phyloP scores from a whole-genome alignment of 2,329 filamentous ascomycete genomes.

The Colletotrichum plurivorum region DNA sequence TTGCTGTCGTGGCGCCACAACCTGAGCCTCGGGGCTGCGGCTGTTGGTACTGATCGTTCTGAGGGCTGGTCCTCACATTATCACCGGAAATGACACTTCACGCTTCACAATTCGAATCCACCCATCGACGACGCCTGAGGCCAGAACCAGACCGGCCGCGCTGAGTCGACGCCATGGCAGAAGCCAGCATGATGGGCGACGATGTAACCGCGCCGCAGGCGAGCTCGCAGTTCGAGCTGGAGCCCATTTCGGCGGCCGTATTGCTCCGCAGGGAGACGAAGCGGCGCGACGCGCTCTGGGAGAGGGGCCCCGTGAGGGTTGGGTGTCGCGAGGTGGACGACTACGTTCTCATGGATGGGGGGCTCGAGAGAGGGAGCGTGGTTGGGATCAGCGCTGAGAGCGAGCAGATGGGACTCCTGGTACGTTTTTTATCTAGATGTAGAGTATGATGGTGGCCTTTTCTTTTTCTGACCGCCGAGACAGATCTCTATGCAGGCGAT shows the following conservation, averaged over 20 bases:
- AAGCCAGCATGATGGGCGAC: neutral
- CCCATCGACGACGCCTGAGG: neutral
- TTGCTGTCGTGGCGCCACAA: no score
- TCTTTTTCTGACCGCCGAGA: neutral
- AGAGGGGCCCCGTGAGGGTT: constrained; percentile 52
- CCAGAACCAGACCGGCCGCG: constrained; percentile 1
- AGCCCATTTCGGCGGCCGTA: constrained; percentile 60
- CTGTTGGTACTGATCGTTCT: no score
- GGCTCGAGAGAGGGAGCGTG: constrained; percentile 65
- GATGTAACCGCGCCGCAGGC: constrained; percentile 53
- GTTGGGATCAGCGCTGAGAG: constrained; percentile 69
- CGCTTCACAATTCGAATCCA: no score
- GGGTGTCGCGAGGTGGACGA: constrained; percentile 66
- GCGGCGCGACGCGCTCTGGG: constrained; percentile 49
- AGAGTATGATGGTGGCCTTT: no score
- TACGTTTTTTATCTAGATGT: constrained; percentile 48
- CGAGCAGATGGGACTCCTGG: constrained; percentile 62
- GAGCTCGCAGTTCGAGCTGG: constrained; percentile 60
- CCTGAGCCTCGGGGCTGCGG: no score
- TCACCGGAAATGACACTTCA: neutral
- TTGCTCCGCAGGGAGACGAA: constrained; percentile 57
- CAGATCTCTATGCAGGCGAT: constrained; percentile 66
- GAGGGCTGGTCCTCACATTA: no score
- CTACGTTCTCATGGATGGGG: constrained; percentile 61
- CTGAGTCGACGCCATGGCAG: neutral